Evolutionary conservation across 139 green algal genomes (phyloP).

Genomic region (Yamagishiella unicocca): DNA sequence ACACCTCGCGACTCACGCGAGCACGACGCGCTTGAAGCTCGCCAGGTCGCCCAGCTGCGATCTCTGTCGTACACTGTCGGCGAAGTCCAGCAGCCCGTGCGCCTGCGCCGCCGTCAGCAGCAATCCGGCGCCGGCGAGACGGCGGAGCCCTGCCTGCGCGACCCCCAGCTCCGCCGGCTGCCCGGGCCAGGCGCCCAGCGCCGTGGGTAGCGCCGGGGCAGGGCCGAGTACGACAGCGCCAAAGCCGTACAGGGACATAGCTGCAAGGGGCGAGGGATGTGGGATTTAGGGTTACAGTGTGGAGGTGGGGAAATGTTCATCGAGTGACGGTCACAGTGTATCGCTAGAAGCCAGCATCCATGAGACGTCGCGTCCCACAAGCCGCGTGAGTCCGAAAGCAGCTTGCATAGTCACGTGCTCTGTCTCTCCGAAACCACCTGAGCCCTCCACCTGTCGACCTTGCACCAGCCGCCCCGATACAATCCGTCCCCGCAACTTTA

Average conservation of each 20-base stretch:
- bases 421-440: too few relatives aligned
- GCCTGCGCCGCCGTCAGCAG: constrained; percentile 19
- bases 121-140: constrained; percentile 15
- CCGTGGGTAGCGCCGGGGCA: background rate
- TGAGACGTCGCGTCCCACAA: too few relatives aligned
- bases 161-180: background rate
- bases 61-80: background rate
- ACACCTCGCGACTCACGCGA: background rate
- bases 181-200: constrained; percentile 18
- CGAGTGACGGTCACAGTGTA: too few relatives aligned
- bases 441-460: too few relatives aligned
- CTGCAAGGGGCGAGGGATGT: background rate
- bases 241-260: constrained; percentile 4
- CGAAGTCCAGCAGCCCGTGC: constrained; percentile 35
- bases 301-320: too few relatives aligned
- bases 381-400: too few relatives aligned
- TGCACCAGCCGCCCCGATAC: too few relatives aligned
- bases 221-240: background rate
- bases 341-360: too few relatives aligned
- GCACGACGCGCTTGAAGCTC: background rate
- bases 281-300: too few relatives aligned
- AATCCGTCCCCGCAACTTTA: too few relatives aligned
- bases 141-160: constrained; percentile 9
- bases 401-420: too few relatives aligned
- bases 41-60: background rate